Conservation (phyloP, 108 stramenopile species). For the Parietichytrium sp. region DNA sequence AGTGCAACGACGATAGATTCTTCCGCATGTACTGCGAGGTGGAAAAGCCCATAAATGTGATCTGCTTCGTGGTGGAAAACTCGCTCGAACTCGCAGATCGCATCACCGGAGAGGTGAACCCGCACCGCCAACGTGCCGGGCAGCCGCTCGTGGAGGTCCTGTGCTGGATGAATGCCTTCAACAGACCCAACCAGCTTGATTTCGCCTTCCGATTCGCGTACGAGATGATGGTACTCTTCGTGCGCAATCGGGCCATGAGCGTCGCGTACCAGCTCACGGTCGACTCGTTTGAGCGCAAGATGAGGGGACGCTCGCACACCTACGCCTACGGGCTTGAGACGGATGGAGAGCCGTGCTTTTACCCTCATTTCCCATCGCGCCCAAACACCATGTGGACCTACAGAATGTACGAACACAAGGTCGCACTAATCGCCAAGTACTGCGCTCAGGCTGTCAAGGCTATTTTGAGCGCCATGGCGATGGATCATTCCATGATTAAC, state of each 20-base stretch:
- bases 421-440: neutral
- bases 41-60: no score
- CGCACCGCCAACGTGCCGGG: no score
- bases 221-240: neutral
- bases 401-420: neutral
- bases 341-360: neutral
- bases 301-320: neutral
- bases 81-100: constrained; percentile 25
- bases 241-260: neutral
- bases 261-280: neutral
- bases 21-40: no score
- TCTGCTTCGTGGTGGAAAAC: neutral
- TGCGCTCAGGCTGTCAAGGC: neutral
- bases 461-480: neutral
- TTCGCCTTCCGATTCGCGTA: neutral
- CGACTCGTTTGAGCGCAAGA: neutral
- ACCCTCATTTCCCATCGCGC: neutral
- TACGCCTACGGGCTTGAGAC: neutral
- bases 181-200: neutral
- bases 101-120: neutral
- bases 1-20: no score
- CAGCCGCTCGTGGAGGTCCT: no score
- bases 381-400: neutral
- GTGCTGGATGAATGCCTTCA: neutral
- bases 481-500: neutral